Evolutionary conservation across 2,329 filamentous ascomycete species (phyloP), one percentile per base, ranked within the genome.

Genomic region (Trichoderma cornu-damae): DNA sequence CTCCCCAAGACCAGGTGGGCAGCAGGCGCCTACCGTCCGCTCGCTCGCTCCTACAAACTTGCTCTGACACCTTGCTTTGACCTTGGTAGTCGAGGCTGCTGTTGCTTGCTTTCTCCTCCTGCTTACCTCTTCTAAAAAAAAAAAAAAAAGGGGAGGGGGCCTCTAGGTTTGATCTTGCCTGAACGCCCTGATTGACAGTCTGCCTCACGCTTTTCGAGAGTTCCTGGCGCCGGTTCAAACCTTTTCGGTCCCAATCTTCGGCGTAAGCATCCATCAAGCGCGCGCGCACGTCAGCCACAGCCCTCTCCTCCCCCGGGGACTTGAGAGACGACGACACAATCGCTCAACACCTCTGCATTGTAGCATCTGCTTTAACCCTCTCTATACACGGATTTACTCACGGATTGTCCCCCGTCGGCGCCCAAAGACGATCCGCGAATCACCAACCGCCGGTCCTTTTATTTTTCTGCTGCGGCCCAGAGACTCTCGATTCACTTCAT

Each of bases 11-110:
- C n/a, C n/a, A 55, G 51, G 42, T 46, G 22, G 50, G 51, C 51
- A 55, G 47, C 24, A 51, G 24, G 51, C 51, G 51, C 51, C 51
- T 55, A 47, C 51, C 51, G 51, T 55, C 51, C 51, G 24, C 51
- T 55, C 51, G 42, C 51, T 55, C 32, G 42, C n/a, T 47, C 42
- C n/a, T 46, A 20, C 44, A 34, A 20, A 16, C 18, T 47, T 26
- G 14, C 6, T 28, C 44, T 18, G 28, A 38, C 16, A 16, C 3
- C 37, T n/a, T 38, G n/a, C 11, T 20, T 38, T 38, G 28, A 18
- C 22, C 18, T 16, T 18, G 18, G 34, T 16, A 30, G 43, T 30
- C 28, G 8, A 47, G 28, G 50, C 30, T 12, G 40, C 32, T 55
- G 40, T 22, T 54, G 22, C 51, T 22, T 22, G 42, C 11, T 22